phyloP scores from a whole-genome alignment of 2,329 filamentous ascomycete species.

The Furcasterigmium furcatum region DNA sequence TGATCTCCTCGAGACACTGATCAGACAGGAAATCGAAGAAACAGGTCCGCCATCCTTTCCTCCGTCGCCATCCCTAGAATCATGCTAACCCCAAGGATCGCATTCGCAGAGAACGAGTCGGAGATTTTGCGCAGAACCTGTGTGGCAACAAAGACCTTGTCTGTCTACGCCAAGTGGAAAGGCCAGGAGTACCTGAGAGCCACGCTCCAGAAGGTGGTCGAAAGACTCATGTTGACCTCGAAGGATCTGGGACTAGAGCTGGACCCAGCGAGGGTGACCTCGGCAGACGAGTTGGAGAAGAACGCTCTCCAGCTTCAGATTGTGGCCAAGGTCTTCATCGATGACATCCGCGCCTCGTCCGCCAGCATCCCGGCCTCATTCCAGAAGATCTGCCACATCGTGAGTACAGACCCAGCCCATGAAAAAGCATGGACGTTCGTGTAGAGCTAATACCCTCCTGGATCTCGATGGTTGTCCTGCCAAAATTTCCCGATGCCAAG shows the following conservation, averaged over 20 bases:
- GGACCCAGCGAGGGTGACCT: slow-evolving; percentile 58
- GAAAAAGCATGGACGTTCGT: no score
- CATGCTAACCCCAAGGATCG: no score
- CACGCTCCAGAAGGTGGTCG: slow-evolving; percentile 64
- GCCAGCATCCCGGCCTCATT: slow-evolving; percentile 60
- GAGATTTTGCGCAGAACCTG: slow-evolving; percentile 66
- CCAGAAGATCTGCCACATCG: slow-evolving; percentile 64
- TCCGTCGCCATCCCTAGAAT: no score
- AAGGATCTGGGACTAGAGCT: slow-evolving; percentile 67
- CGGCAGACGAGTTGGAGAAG: slow-evolving; percentile 60
- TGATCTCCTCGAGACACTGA: slow-evolving; percentile 61
- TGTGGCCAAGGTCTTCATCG: slow-evolving; percentile 68
- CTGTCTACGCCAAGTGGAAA: slow-evolving; percentile 71
- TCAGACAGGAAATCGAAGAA: slow-evolving; percentile 66
- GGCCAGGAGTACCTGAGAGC: slow-evolving; percentile 59
- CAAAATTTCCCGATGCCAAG: slow-evolving; percentile 65
- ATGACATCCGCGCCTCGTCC: slow-evolving; percentile 64
- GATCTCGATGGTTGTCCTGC: slow-evolving; percentile 62
- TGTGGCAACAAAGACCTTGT: slow-evolving; percentile 70
- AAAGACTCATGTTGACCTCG: slow-evolving; percentile 62
- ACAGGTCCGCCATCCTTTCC: slow-evolving; percentile 46
- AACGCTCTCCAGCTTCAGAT: slow-evolving; percentile 64
- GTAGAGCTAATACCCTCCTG: slow-evolving; percentile 20
- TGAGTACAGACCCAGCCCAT: slow-evolving; percentile 28
- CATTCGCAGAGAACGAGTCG: slow-evolving; percentile 63